A percentile compares a stretch with the other conserved stretches of the same genome.
Evolutionary conservation across 441 rosid species (phyloP).

Genomic region (Mallotus japonicus): DNA sequence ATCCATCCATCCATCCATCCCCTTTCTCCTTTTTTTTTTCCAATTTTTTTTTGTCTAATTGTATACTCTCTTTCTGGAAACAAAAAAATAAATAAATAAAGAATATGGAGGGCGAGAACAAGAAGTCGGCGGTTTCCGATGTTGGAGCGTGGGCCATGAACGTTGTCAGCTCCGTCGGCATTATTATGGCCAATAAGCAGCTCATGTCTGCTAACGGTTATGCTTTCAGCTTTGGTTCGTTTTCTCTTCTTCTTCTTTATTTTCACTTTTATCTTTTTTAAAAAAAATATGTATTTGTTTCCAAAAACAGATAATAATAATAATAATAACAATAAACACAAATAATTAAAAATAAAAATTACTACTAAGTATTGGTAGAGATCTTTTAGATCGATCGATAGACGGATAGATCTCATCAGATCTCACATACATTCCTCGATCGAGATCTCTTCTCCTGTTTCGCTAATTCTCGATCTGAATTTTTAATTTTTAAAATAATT

Average conservation of each 20-base stretch:
- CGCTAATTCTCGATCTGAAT: neutral
- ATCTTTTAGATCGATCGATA: too few species aligned
- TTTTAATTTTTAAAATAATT: neutral
- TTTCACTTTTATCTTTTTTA: neutral
- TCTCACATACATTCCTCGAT: neutral
- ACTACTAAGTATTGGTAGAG: too few species aligned
- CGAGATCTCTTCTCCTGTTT: too few species aligned
- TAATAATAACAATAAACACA: too few species aligned
- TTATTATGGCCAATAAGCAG: slow-evolving; percentile 89
- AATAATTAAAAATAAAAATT: too few species aligned
- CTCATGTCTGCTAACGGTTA: slow-evolving; percentile 81
- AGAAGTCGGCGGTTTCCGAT: slow-evolving; percentile 60
- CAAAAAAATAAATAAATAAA: neutral
- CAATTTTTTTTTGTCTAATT: too few species aligned
- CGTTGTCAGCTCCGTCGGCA: slow-evolving; percentile 77
- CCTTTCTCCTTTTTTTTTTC: neutral
- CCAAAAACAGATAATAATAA: too few species aligned
- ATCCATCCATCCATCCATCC: neutral
- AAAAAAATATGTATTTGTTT: too few species aligned
- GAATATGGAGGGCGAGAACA: slow-evolving; percentile 54
- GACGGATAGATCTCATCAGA: neutral
- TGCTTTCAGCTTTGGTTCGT: slow-evolving; percentile 62
- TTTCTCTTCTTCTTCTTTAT: slow-evolving; percentile 1
- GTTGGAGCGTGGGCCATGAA: slow-evolving; percentile 91
- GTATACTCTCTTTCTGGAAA: too few species aligned